These are phyloP conservation scores for Lathyrus oleraceus DNA, from an alignment of 306 rosid genomes.

Conservation along the genomic window DNA sequence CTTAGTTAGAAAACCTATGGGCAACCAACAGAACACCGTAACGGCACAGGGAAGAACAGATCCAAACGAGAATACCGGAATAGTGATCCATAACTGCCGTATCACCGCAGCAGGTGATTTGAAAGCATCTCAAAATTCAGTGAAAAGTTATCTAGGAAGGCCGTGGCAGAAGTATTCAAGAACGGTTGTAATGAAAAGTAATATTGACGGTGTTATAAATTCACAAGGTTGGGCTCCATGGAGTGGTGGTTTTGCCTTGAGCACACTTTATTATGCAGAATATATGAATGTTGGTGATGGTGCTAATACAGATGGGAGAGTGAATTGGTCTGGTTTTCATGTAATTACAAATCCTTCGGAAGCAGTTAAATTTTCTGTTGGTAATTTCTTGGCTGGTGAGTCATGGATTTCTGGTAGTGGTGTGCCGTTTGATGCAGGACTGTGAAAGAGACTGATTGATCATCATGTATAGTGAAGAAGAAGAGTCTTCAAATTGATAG, in stretches of 20 bases:
- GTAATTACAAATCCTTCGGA: conserved; percentile 44
- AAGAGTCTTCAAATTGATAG: neutral
- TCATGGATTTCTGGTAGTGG: conserved; percentile 62
- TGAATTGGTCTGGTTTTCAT: conserved; percentile 68
- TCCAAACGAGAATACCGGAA: conserved; percentile 75
- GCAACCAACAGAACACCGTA: conserved; percentile 53
- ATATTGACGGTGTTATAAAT: conserved; percentile 44
- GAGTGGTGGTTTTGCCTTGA: conserved; percentile 63
- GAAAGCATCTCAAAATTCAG: conserved; percentile 34
- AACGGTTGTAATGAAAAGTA: conserved; percentile 63
- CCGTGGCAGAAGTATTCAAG: conserved; percentile 81
- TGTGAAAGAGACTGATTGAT: conserved; percentile 30
- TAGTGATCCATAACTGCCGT: conserved; percentile 53
- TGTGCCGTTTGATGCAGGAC: conserved; percentile 60
- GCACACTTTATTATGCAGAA: conserved; percentile 68
- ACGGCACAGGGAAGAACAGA: conserved; percentile 73
- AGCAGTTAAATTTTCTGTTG: conserved; percentile 62
- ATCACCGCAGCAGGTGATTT: conserved; percentile 50
- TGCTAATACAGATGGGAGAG: conserved; percentile 60
- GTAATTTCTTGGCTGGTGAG: conserved; percentile 56
- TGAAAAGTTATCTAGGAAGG: conserved; percentile 60
- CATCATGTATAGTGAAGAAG: neutral
- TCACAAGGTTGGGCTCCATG: conserved; percentile 73
- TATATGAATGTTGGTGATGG: conserved; percentile 65
- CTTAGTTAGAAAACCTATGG: conserved; percentile 51